Base-by-base conservation (phyloP, 1,284 basidiomycete genomes). In the Garcileccinum viscosum region DNA sequence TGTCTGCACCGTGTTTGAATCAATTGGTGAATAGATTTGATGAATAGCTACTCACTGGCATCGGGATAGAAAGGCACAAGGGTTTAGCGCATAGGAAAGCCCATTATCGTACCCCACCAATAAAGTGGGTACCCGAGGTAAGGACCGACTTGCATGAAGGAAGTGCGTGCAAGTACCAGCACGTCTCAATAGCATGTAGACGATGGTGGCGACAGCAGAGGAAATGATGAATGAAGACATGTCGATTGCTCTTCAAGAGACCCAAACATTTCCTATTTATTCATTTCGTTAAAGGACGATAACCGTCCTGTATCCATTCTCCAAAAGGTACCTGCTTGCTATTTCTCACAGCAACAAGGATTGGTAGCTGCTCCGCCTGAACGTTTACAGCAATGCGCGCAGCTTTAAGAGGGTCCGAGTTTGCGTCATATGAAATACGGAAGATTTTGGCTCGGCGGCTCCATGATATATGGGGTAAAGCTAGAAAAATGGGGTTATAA, bases 1-100 rank as follows among this genome's bases (percentile, higher is more conserved):
- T 65, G 15, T 33, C 78, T 77, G 7, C 15, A 33, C n/a, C 5
- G 60, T 32, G 14, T n/a, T 40, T 22, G 37, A 24, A 62, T 70
- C 65, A 72, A 56, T 11, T 5, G 53, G 53, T 22, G 53, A 17
- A 56, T 56, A 12, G 9, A 19, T 27, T 53, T 35, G 9, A 35
- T 35, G n/a, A n/a, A n/a, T n/a, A n/a, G n/a, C n/a, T n/a, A 78
- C 76, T 0, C 68, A 78, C 76, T 70, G 72, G 72, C 75, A 79
- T 60, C 37, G 27, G 2, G 62, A 58, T 15, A 79, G 69, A 62
- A 77, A 77, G 0, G 32, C 65, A 5, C 68, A 37, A 6, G 76
- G 76, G 42, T 70, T 72, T 11, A 74, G 35, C 1, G 42, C 68
- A 61, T 71, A 76, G 5, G 67, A n/a, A 9, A 79, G 5, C 5